These are phyloP conservation scores for Phytopythium montanum DNA, from an alignment of 352 stramenopile genomes.

Conservation along the genomic window DNA sequence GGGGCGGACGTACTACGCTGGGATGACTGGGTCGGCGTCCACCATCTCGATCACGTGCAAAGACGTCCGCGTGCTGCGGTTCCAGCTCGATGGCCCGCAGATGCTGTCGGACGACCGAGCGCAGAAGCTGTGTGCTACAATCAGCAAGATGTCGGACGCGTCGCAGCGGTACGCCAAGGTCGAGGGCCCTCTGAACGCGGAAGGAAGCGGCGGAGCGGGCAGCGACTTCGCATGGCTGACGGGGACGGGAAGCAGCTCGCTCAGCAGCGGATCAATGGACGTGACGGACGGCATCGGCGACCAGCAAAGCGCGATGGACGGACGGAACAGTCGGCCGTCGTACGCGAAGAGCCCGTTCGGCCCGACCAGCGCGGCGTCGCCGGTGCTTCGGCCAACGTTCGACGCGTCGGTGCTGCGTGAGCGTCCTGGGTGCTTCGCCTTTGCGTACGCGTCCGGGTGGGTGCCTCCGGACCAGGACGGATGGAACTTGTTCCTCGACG, in stretches of 20 bases:
- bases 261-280: conserved; percentile 1
- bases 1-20: conserved; percentile 45
- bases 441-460: conserved; percentile 47
- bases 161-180: conserved; percentile 49
- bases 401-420: conserved; percentile 31
- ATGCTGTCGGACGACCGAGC: conserved; percentile 49
- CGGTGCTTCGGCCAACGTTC: conserved; percentile 34
- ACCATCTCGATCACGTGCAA: conserved; percentile 76
- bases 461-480: conserved; percentile 49
- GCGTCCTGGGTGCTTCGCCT: conserved; percentile 64
- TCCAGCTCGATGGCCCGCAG: conserved; percentile 54
- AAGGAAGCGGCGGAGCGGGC: background rate
- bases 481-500: conserved; percentile 74
- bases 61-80: conserved; percentile 64
- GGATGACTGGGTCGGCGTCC: conserved; percentile 33
- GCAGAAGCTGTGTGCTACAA: conserved; percentile 41
- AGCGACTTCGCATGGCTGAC: background rate
- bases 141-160: conserved; percentile 51
- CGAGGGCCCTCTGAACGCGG: conserved; percentile 7
- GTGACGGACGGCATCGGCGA: background rate
- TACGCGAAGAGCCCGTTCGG: conserved; percentile 18
- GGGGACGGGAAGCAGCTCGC: conserved; percentile 9
- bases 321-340: conserved; percentile 1
- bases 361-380: conserved; percentile 27
- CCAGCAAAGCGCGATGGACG: background rate